Evolutionary conservation across 1,139 yeast genomes (phyloP).

Genomic region (Scheffersomyces titani): DNA sequence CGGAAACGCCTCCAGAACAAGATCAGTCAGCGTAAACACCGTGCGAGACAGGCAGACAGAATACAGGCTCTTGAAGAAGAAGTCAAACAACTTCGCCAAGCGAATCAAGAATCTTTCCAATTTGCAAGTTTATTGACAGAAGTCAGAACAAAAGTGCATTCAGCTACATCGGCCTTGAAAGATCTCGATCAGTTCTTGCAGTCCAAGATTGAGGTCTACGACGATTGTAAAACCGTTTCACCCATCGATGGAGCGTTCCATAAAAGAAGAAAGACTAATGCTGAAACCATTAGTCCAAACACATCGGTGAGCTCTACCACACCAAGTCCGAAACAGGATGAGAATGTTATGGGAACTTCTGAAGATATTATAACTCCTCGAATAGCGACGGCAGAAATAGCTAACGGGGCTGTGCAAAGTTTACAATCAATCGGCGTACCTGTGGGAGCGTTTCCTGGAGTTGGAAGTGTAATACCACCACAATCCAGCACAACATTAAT

Average conservation of each 20-base stretch:
- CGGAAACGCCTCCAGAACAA: background rate
- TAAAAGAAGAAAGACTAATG: background rate
- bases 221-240: background rate
- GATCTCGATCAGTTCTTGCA: background rate
- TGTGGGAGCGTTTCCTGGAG: background rate
- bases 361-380: background rate
- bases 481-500: background rate
- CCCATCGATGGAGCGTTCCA: background rate
- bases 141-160: background rate
- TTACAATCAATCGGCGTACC: background rate
- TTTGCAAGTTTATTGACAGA: background rate
- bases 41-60: background rate
- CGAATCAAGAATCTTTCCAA: background rate
- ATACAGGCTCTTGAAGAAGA: background rate
- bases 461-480: background rate
- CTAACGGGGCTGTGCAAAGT: background rate
- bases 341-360: background rate
- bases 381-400: background rate
- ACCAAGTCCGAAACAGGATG: background rate
- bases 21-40: slow-evolving; percentile 1
- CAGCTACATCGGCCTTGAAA: background rate
- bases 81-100: background rate
- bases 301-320: background rate
- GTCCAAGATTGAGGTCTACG: background rate
- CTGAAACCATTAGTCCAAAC: background rate